These are phyloP conservation scores for Stereum hirsutum DNA, from an alignment of 1,284 basidiomycete genomes.

Conservation along the genomic window DNA sequence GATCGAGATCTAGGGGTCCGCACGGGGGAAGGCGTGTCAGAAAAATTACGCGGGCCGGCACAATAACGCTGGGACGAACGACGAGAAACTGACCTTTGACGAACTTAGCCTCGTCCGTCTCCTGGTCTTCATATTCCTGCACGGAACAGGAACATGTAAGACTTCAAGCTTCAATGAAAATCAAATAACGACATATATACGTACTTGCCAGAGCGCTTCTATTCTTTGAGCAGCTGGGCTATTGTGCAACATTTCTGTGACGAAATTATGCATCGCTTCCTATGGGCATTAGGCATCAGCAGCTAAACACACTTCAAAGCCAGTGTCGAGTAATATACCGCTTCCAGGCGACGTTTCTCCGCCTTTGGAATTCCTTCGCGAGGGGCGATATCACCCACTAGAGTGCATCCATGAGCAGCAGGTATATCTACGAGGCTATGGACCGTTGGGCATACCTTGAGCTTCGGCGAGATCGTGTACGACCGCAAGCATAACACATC, in stretches of 20 bases:
- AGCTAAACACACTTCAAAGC: background rate
- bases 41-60: background rate
- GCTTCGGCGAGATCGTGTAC: conserved; percentile 97
- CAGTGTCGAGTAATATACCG: conserved; percentile 37
- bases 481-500: conserved; percentile 83
- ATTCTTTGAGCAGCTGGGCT: conserved; percentile 76
- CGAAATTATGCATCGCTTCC: conserved; percentile 89
- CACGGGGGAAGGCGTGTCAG: background rate
- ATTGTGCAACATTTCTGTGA: conserved; percentile 82
- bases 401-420: background rate
- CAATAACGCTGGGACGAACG: background rate
- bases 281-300: conserved; percentile 20
- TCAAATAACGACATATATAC: conserved; percentile 11
- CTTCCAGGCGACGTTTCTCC: conserved; percentile 75
- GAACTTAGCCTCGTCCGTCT: conserved; percentile 78
- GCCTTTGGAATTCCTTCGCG: conserved; percentile 77
- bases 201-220: conserved; percentile 70
- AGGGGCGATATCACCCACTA: conserved; percentile 92
- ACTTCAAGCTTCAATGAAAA: background rate
- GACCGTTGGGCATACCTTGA: conserved; percentile 43
- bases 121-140: conserved; percentile 86
- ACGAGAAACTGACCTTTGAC: conserved; percentile 67
- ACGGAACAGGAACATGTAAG: background rate
- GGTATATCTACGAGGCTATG: background rate
- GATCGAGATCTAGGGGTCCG: conserved; percentile 64